Evolutionary conservation across 1,284 basidiomycete species (phyloP).

Genomic region (Moesziomyces aphidis): DNA sequence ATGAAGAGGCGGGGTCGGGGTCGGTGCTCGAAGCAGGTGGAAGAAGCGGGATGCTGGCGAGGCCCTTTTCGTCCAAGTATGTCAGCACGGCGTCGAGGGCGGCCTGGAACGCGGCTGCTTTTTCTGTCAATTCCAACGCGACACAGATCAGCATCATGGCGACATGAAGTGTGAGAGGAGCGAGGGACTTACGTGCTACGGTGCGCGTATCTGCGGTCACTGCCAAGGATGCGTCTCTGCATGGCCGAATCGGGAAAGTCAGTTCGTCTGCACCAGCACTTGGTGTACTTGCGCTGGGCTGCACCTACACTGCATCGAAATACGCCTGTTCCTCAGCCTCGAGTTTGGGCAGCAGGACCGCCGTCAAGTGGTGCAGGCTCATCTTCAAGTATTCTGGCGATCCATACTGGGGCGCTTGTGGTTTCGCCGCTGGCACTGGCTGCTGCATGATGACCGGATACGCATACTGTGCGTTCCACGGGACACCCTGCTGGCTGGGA

Average conservation of each 20-base stretch:
- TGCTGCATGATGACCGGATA: neutral
- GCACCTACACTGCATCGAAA: constrained; percentile 21
- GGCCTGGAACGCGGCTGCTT: constrained; percentile 10
- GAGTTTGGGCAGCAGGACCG: constrained; percentile 18
- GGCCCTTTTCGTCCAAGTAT: constrained; percentile 33
- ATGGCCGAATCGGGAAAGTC: too few species aligned
- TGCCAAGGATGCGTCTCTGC: constrained; percentile 6
- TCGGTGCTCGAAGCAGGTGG: constrained; percentile 1
- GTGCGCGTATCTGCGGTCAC: constrained; percentile 13
- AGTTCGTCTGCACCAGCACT: too few species aligned
- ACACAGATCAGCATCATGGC: neutral
- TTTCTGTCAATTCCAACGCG: neutral
- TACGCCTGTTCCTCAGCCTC: constrained; percentile 32
- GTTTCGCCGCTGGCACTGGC: neutral
- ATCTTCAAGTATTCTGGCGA: constrained; percentile 19
- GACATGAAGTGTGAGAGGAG: neutral
- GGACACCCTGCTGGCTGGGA: too few species aligned
- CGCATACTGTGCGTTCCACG: too few species aligned
- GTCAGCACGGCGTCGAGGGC: constrained; percentile 10
- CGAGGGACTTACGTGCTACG: neutral
- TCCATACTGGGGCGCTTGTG: constrained; percentile 14
- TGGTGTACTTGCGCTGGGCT: too few species aligned
- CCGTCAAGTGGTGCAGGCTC: constrained; percentile 18
- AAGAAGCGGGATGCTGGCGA: constrained; percentile 24
- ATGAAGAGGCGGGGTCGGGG: neutral